Evolutionary conservation across 495 filamentous ascomycete species (phyloP).

Genomic region (Penicillium egyptiacum): DNA sequence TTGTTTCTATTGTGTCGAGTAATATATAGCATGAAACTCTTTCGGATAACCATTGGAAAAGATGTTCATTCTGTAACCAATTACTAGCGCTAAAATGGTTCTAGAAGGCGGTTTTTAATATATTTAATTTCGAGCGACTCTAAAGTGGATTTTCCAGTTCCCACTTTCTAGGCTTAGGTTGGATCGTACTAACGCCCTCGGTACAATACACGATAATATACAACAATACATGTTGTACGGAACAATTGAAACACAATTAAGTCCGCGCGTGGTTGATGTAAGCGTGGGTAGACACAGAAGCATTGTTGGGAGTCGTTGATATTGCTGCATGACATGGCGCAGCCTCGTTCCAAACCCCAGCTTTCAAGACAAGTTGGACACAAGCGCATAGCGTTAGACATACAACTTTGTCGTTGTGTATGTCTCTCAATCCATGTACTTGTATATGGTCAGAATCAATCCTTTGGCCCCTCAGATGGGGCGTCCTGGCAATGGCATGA

Average conservation of each 20-base stretch:
- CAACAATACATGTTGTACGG: not conserved
- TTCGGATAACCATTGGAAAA: not conserved
- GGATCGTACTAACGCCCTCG: constrained; percentile 5
- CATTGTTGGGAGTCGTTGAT: not conserved
- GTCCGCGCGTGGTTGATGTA: constrained; percentile 1
- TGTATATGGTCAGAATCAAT: not conserved
- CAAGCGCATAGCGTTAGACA: not conserved
- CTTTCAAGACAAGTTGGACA: not conserved
- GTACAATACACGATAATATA: not conserved
- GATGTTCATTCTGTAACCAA: not conserved
- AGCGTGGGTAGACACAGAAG: not conserved
- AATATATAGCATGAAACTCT: constrained; percentile 9
- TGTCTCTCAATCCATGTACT: not conserved
- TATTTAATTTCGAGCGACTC: constrained; percentile 4
- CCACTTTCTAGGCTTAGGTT: constrained; percentile 7
- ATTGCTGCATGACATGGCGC: not conserved
- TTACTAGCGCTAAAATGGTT: not conserved
- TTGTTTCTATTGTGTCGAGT: constrained; percentile 1
- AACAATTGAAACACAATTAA: not conserved
- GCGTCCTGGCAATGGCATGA: constrained; percentile 7
- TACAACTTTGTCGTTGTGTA: not conserved
- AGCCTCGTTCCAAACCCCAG: not conserved
- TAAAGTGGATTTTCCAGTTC: constrained; percentile 5
- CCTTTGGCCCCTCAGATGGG: not conserved
- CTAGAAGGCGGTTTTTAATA: constrained; percentile 14